Evolutionary conservation across 331 rosid genomes (phyloP).

Genomic region (Stylosanthes scabra): DNA sequence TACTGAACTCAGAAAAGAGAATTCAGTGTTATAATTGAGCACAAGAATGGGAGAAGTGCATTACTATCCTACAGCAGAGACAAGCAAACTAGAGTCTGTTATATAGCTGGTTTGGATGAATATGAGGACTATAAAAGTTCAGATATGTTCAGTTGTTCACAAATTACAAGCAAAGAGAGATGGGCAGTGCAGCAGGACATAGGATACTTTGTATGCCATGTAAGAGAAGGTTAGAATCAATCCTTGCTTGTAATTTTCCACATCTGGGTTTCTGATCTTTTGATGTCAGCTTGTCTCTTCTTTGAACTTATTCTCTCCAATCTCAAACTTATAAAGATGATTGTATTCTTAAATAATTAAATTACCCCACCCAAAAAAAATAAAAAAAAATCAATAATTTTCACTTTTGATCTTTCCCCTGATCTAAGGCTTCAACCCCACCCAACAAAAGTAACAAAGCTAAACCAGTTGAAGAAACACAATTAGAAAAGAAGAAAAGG

Average conservation of each 20-base stretch:
- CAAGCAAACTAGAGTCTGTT: background rate
- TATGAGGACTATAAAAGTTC: constrained; percentile 10
- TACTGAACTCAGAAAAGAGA: constrained; percentile 8
- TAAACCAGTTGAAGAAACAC: background rate
- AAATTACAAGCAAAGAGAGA: background rate
- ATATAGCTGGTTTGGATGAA: constrained; percentile 24
- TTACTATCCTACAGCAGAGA: background rate
- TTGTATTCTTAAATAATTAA: background rate
- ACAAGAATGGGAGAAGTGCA: background rate
- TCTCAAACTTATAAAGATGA: background rate
- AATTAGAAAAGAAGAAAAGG: constrained; percentile 36
- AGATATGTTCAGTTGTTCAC: background rate
- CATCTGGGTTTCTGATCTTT: constrained; percentile 42
- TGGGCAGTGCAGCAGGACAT: constrained; percentile 15
- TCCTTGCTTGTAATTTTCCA: constrained; percentile 47
- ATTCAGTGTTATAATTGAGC: background rate
- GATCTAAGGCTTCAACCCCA: constrained; percentile 27
- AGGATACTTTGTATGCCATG: constrained; percentile 30
- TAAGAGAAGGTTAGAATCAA: constrained; percentile 41
- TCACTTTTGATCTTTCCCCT: constrained; percentile 27
- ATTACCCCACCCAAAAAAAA: background rate
- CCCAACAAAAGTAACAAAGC: constrained; percentile 3
- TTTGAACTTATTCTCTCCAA: constrained; percentile 33
- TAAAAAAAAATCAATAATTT: constrained; percentile 15
- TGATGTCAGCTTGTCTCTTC: constrained; percentile 42